Evolutionary conservation across 306 rosid genomes (phyloP).

Genomic region (Lablab purpureus): DNA sequence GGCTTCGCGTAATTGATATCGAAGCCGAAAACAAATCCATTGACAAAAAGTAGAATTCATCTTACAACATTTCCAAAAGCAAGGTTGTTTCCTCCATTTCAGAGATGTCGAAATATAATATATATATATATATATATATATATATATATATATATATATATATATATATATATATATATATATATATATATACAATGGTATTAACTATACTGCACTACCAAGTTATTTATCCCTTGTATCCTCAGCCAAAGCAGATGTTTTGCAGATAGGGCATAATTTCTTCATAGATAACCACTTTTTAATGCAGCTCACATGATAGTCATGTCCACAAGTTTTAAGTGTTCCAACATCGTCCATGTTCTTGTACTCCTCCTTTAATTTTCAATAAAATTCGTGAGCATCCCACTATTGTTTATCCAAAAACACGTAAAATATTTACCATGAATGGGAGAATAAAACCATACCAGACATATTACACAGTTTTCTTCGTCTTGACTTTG

Average conservation of each 20-base stretch:
- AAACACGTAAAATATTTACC: conserved; percentile 7
- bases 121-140: no score
- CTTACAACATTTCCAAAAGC: conserved; percentile 45
- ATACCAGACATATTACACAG: conserved; percentile 83
- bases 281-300: conserved; percentile 85
- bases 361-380: conserved; percentile 84
- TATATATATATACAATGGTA: conserved; percentile 56
- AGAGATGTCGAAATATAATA: conserved; percentile 58
- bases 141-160: no score
- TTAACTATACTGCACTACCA: neutral
- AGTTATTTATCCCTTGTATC: conserved; percentile 59
- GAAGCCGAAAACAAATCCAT: conserved; percentile 63
- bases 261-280: conserved; percentile 84
- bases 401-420: conserved; percentile 6
- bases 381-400: conserved; percentile 9
- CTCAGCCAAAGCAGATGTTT: conserved; percentile 65
- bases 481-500: conserved; percentile 72
- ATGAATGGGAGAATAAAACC: conserved; percentile 14
- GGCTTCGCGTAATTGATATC: conserved; percentile 59
- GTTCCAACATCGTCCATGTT: conserved; percentile 84
- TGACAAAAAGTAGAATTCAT: conserved; percentile 47
- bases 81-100: conserved; percentile 53
- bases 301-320: conserved; percentile 84
- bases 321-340: conserved; percentile 74
- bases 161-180: no score